These are phyloP conservation scores for Cystofilobasidium bisporidii DNA, from an alignment of 768 basidiomycete genomes.

Conservation along the genomic window DNA sequence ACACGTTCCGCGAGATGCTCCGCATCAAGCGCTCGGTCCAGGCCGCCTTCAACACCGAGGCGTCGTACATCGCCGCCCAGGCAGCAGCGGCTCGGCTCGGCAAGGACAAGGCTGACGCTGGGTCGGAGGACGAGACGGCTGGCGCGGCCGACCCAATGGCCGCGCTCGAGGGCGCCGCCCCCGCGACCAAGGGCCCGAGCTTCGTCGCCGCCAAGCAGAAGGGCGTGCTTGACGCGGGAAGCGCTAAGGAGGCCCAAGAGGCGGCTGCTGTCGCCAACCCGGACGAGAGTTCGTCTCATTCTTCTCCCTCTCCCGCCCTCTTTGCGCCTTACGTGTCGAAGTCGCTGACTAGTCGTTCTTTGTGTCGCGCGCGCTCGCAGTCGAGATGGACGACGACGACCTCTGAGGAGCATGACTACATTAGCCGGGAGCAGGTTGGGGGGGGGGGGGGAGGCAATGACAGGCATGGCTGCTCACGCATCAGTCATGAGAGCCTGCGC, in stretches of 20 bases:
- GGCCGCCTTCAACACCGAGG: conserved; percentile 94
- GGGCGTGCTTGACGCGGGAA: conserved; percentile 16
- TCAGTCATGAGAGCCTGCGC: too few species aligned
- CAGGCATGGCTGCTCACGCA: too few species aligned
- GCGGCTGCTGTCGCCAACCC: conserved; percentile 15
- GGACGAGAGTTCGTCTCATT: conserved; percentile 19
- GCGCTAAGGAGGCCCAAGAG: conserved; percentile 14
- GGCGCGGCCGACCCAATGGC: conserved; percentile 70
- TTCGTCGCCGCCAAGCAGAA: conserved; percentile 49
- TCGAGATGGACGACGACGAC: conserved; percentile 30
- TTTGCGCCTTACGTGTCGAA: too few species aligned
- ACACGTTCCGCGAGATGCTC: conserved; percentile 66
- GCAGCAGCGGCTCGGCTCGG: conserved; percentile 62
- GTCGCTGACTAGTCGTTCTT: too few species aligned
- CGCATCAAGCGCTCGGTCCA: conserved; percentile 68
- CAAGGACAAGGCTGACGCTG: conserved; percentile 47
- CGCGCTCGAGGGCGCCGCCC: conserved; percentile 44
- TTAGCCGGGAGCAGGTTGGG: too few species aligned
- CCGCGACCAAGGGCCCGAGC: conserved; percentile 49
- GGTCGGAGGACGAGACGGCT: conserved; percentile 40
- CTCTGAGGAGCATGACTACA: conserved; percentile 9
- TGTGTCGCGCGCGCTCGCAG: neutral
- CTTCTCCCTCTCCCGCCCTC: too few species aligned
- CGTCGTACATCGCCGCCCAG: conserved; percentile 73
- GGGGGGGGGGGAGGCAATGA: too few species aligned